Percentiles rank a stretch among this genome's conserved stretches.
Evolutionary conservation across 2,329 filamentous ascomycete genomes (phyloP).

Genomic region (Calonectria pteridis): DNA sequence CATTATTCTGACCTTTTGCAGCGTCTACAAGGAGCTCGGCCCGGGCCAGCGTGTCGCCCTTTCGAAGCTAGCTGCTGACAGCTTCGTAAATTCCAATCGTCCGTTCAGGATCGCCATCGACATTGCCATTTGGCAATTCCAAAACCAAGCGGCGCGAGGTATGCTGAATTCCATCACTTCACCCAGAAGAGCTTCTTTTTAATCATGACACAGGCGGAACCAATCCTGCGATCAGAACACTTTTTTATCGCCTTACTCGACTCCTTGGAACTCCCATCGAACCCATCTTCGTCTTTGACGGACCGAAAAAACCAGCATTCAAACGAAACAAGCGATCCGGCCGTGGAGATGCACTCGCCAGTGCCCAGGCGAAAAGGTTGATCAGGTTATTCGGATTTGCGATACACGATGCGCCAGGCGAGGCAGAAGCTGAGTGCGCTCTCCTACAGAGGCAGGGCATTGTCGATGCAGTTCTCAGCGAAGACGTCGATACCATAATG

Average conservation of each 20-base stretch:
- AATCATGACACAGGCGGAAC: constrained; percentile 71
- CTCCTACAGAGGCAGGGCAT: constrained; percentile 83
- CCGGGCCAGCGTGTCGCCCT: constrained; percentile 83
- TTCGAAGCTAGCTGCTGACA: constrained; percentile 83
- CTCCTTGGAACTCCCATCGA: constrained; percentile 83
- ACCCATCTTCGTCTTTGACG: constrained; percentile 92
- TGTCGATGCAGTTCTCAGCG: constrained; percentile 93
- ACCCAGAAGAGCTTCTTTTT: constrained; percentile 13
- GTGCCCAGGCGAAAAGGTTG: constrained; percentile 84
- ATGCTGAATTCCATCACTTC: constrained; percentile 12
- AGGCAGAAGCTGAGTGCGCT: constrained; percentile 96
- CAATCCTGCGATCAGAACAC: constrained; percentile 89
- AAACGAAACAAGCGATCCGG: constrained; percentile 87
- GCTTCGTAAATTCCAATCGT: constrained; percentile 76
- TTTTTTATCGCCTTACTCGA: constrained; percentile 91
- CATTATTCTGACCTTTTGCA: constrained; percentile 52
- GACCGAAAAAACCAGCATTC: constrained; percentile 84
- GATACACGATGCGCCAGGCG: constrained; percentile 88
- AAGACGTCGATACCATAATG: constrained; percentile 98
- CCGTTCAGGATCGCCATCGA: constrained; percentile 92
- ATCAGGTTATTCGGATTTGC: constrained; percentile 88
- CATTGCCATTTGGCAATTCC: constrained; percentile 97
- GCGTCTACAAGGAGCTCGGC: constrained; percentile 92
- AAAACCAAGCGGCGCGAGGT: constrained; percentile 86
- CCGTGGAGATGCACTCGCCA: constrained; percentile 74